Evolutionary conservation across 805 yeast genomes (phyloP).

Genomic region (Metschnikowia hibisci): DNA sequence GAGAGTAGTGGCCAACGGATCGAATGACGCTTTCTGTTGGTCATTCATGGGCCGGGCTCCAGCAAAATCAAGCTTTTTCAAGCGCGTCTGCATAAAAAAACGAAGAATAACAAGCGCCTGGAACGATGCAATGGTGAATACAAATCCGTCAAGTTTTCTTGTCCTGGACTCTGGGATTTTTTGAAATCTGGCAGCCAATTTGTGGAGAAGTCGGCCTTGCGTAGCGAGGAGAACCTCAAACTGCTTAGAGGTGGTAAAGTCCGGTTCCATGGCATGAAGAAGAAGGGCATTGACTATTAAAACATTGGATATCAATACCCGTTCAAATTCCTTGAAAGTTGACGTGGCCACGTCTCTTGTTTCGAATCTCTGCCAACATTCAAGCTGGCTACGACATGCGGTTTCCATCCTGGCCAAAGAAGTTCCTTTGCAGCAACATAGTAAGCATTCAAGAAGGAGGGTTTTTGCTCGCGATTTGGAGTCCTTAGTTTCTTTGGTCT

Average conservation of each 20-base stretch:
- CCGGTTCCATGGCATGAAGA: slow-evolving; percentile 10
- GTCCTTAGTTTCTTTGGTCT: slow-evolving; percentile 8
- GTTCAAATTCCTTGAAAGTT: slow-evolving; percentile 23
- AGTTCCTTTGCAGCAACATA: slow-evolving; percentile 24
- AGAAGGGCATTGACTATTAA: slow-evolving; percentile 25
- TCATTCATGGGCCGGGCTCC: slow-evolving; percentile 6
- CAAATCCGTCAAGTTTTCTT: slow-evolving; percentile 6
- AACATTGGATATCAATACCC: slow-evolving; percentile 28
- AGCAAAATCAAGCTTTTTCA: not conserved
- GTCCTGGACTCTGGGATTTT: slow-evolving; percentile 13
- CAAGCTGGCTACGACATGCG: slow-evolving; percentile 21
- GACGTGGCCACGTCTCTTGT: slow-evolving; percentile 10
- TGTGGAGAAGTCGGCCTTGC: slow-evolving; percentile 31
- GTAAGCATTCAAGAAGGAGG: slow-evolving; percentile 27
- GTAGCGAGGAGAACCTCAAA: slow-evolving; percentile 23
- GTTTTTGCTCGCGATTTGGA: slow-evolving; percentile 7
- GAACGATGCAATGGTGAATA: slow-evolving; percentile 13
- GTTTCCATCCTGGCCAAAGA: slow-evolving; percentile 11
- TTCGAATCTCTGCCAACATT: slow-evolving; percentile 21
- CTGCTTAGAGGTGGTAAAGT: slow-evolving; percentile 9
- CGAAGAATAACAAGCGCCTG: slow-evolving; percentile 16
- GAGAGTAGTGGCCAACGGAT: slow-evolving; percentile 5
- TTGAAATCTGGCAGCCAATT: slow-evolving; percentile 22
- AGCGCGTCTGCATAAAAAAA: slow-evolving; percentile 11
- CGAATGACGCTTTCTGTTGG: slow-evolving; percentile 7